Evolutionary conservation across 345 rosid genomes (phyloP), one percentile per base, ranked within the genome.

Genomic region (Iberis pinnata): DNA sequence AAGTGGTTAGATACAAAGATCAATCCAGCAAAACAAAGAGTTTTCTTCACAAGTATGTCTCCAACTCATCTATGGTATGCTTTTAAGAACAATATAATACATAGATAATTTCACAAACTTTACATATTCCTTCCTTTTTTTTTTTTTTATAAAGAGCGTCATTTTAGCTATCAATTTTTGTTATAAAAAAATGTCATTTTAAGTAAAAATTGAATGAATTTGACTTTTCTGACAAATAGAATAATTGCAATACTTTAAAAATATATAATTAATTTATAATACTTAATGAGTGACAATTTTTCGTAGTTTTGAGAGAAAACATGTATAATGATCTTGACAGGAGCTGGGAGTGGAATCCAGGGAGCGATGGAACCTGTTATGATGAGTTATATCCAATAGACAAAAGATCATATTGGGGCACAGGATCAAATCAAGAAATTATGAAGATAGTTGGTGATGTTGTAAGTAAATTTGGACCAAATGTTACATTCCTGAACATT

Each of bases 281-380:
- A 26, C 17, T 47, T 42, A 25, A 12, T 8, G 26, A 18, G 13
- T 52, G 60, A 46, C 16, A 8, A 26, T 56, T 65, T 29, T 20
- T n/a, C n/a, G n/a, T n/a, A n/a, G n/a, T n/a, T n/a, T n/a, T n/a
- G n/a, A n/a, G n/a, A n/a, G n/a, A n/a, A n/a, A n/a, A n/a, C n/a
- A n/a, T n/a, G n/a, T n/a, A n/a, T n/a, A n/a, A n/a, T 45, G 25
- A 46, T 53, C 6, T 61, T 61, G 24, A 13, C 33, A 84, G 98
- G 96, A 90, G 89, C 68, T 87, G 95, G 95, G 98, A 87, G 63
- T 90, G 96, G 98, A 80, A 67, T 45, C 75, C 79, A 12, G 89
- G 93, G 33, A 79, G 81, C 18, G 73, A 84, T 49, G 86, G 70
- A 29, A 87, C 81, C 61, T 87, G 96, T 70, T 87, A 78, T 79